phyloP scores from a whole-genome alignment of 108 stramenopile genomes.

The Pseudonitzschia delicatissima region DNA sequence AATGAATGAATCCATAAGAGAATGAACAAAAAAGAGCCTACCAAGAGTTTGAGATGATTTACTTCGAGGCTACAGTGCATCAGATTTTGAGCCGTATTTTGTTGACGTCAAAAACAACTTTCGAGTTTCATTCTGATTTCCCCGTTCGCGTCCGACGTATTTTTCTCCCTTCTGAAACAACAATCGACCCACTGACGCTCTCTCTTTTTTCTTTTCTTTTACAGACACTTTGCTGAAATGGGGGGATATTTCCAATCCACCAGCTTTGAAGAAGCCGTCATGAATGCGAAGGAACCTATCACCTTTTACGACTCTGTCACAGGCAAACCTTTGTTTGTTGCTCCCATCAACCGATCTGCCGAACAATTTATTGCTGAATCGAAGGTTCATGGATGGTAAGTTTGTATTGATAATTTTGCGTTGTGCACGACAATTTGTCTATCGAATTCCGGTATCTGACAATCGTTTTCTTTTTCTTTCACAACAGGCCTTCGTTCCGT shows the following conservation, averaged over 20 bases:
- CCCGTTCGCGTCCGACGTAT: no score
- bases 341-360: constrained; percentile 66
- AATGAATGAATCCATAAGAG: no score
- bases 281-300: constrained; percentile 38
- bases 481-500: constrained; percentile 58
- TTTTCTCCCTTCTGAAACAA: not conserved
- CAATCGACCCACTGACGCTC: not conserved
- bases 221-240: constrained; percentile 79
- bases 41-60: no score
- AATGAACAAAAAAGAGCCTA: no score
- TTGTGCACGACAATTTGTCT: not conserved
- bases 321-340: constrained; percentile 83
- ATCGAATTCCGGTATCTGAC: not conserved
- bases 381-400: constrained; percentile 25
- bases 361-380: constrained; percentile 64
- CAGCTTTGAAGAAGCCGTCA: constrained; percentile 46
- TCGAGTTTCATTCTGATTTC: no score
- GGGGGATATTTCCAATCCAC: constrained; percentile 77
- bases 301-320: constrained; percentile 89
- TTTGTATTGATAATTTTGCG: no score
- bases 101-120: no score
- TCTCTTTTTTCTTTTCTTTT: constrained; percentile 27
- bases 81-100: no score
- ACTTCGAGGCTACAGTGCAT: no score
- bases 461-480: not conserved